Conservation (phyloP, 345 rosid genomes). For the Pugionium dolabratum region DNA sequence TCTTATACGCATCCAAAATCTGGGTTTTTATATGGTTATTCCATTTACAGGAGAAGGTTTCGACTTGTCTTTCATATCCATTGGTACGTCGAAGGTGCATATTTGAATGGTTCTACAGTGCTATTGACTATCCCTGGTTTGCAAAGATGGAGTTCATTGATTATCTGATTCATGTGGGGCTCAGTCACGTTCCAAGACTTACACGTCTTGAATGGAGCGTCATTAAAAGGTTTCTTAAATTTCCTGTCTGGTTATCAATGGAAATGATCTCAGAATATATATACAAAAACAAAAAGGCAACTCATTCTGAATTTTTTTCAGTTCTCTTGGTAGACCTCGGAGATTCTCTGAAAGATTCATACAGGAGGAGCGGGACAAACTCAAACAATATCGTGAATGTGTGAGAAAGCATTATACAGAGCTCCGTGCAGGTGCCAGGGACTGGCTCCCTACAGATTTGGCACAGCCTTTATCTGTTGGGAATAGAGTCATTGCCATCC, state of each 20-base stretch:
- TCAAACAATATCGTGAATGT: conserved; percentile 77
- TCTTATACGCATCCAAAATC: conserved; percentile 17
- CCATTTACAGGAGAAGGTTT: conserved; percentile 61
- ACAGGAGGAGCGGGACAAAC: conserved; percentile 81
- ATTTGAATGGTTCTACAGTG: conserved; percentile 37
- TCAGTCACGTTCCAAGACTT: conserved; percentile 85
- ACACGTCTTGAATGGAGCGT: conserved; percentile 98
- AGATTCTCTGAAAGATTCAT: conserved; percentile 83
- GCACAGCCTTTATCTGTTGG: conserved; percentile 86
- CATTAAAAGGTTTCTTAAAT: conserved; percentile 65
- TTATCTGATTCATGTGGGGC: conserved; percentile 87
- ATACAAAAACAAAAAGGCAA: conserved; percentile 3
- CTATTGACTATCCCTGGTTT: conserved; percentile 34
- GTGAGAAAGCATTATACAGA: conserved; percentile 80
- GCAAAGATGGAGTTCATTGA: conserved; percentile 91
- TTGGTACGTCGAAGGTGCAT: conserved; percentile 78
- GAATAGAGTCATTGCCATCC: conserved; percentile 47
- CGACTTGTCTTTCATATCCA: conserved; percentile 60
- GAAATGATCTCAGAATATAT: background rate
- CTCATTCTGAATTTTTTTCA: conserved; percentile 41
- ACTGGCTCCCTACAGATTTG: conserved; percentile 81
- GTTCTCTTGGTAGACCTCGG: conserved; percentile 96
- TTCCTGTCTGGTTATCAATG: conserved; percentile 20
- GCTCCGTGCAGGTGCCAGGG: conserved; percentile 67
- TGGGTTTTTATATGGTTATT: conserved; percentile 23